Base-by-base conservation (phyloP, 1,284 basidiomycete species). In the Apiotrichum sp. region DNA sequence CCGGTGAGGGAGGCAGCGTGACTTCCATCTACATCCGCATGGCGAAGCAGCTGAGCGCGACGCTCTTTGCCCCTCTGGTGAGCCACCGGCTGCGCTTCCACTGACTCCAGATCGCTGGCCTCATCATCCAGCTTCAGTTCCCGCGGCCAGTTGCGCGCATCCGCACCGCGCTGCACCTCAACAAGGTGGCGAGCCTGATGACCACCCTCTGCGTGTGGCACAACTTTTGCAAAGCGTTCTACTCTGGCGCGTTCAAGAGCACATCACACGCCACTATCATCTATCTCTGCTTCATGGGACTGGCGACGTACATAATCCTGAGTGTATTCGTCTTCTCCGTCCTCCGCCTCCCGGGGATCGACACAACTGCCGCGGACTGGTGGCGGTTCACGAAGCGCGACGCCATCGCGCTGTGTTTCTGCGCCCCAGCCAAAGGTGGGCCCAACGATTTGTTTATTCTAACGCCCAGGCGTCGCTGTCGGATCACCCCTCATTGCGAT, bases 181-280 rank as follows among this genome's bases (percentile, higher is more conserved):
- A 42, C 50, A 53, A 53, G 42, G 50, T 57, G 4, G 55, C 55
- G 9, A 36, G 34, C 7, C 29, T 57, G 40, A 42, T 57, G 11
- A 53, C 51, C 5, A 49, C 42, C 6, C 50, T 57, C 16, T 52
- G 55, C 35, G 55, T 57, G 7, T 57, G 55, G 55, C 50, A 57
- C 43, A 47, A 66, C 4, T 75, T 75, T 57, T 70, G 65, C 33
- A 68, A 62, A 11, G 70, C 72, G 0, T 74, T 75, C 56, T 63
- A 68, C 52, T 65, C 65, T 0, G 58, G 63, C 9, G 66, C 69
- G 0, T 72, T 75, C 48, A 42, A 67, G 33, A 58, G 58, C 4
- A 56, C 72, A 10, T 61, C 65, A 0, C 61, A 59, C 13, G 57
- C 65, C 14, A 69, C 71, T 4, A 63, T 73, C 53, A 62, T 65